phyloP scores from a whole-genome alignment of 2,329 filamentous ascomycete genomes.

The Sclerotinia trifoliorum region DNA sequence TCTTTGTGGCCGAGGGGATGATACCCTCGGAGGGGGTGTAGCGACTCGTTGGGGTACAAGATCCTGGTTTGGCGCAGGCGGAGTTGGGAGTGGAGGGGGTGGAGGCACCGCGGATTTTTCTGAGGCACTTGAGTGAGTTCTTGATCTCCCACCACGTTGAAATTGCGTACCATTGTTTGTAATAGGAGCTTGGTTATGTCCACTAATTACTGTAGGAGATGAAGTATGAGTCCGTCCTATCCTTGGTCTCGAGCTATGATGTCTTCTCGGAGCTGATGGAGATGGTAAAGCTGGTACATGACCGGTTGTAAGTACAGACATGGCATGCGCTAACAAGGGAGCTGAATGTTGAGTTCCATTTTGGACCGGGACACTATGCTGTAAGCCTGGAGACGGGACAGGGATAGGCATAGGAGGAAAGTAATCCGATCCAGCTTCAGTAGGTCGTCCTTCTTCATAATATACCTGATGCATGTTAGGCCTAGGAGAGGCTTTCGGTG shows the following conservation, averaged over 20 bases:
- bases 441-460: slow-evolving; percentile 60
- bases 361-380: slow-evolving; percentile 33
- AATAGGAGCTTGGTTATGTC: slow-evolving; percentile 27
- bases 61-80: slow-evolving; percentile 55
- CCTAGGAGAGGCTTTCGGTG: slow-evolving; percentile 77
- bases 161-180: slow-evolving; percentile 37
- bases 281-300: slow-evolving; percentile 80
- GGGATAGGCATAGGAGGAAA: slow-evolving; percentile 68
- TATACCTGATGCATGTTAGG: slow-evolving; percentile 44
- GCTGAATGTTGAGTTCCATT: slow-evolving; percentile 33
- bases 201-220: slow-evolving; percentile 68
- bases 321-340: slow-evolving; percentile 57
- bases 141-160: slow-evolving; percentile 46
- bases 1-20: slow-evolving; percentile 47
- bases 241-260: slow-evolving; percentile 59
- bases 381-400: slow-evolving; percentile 38
- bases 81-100: slow-evolving; percentile 51
- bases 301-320: slow-evolving; percentile 77
- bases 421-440: slow-evolving; percentile 74
- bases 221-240: slow-evolving; percentile 72
- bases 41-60: slow-evolving; percentile 41
- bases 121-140: slow-evolving; percentile 47
- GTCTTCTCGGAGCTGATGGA: slow-evolving; percentile 65
- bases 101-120: slow-evolving; percentile 42
- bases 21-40: slow-evolving; percentile 49